A percentile compares a stretch with the other conserved stretches of the same genome.
Conservation (phyloP, 2,329 filamentous ascomycete genomes). For the Cercospora brassicicola region DNA sequence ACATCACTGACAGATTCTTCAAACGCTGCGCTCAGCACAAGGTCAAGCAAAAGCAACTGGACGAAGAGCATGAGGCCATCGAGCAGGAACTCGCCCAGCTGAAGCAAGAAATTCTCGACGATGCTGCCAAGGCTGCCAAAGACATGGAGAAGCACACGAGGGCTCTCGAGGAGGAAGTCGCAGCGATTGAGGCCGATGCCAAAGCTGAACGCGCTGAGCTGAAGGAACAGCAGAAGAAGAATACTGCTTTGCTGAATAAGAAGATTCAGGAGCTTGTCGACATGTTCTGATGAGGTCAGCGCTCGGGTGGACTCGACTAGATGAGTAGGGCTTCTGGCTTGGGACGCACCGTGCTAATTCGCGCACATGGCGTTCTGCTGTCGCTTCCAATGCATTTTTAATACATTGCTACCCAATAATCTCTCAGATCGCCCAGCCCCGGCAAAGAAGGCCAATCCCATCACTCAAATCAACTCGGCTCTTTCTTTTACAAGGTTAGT, state of each 20-base stretch:
- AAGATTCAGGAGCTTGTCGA: conserved; percentile 26
- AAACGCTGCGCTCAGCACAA: conserved; percentile 17
- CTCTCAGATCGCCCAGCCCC: background rate
- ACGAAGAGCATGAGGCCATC: conserved; percentile 22
- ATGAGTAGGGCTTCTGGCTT: background rate
- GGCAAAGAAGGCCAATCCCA: background rate
- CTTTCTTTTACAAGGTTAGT: no score
- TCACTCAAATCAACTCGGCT: background rate
- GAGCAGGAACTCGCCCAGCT: conserved; percentile 26
- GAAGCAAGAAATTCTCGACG: conserved; percentile 20
- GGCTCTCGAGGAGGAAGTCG: conserved; percentile 21
- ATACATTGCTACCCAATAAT: background rate
- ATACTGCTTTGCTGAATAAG: conserved; percentile 21
- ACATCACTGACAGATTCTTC: conserved; percentile 23
- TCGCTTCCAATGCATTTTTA: background rate
- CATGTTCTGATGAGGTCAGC: background rate
- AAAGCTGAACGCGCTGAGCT: conserved; percentile 25
- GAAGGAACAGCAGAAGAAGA: conserved; percentile 24
- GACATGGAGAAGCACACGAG: conserved; percentile 22
- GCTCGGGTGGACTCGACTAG: background rate
- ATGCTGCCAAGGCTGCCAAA: conserved; percentile 15
- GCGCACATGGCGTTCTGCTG: background rate
- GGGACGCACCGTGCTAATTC: background rate
- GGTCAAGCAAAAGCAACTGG: conserved; percentile 19
- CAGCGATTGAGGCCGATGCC: conserved; percentile 21